phyloP scores from a whole-genome alignment of 75 land plant genomes.

The Selaginella moellendorffii region DNA sequence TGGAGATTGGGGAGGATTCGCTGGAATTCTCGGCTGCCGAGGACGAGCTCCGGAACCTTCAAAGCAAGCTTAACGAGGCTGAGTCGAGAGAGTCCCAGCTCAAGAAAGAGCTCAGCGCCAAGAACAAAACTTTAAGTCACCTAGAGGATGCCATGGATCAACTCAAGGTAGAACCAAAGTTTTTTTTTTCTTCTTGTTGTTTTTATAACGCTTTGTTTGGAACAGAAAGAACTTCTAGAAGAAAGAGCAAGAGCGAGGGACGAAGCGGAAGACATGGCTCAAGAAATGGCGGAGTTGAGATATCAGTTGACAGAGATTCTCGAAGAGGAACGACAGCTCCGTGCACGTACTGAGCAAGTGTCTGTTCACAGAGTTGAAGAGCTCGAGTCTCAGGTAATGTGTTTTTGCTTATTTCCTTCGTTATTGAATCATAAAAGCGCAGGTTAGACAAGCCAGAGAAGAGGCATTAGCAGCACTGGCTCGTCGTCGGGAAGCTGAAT shows the following conservation, averaged over 20 bases:
- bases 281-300: slow-evolving; percentile 92
- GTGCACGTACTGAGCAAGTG: slow-evolving; percentile 66
- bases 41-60: neutral
- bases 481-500: slow-evolving; percentile 14
- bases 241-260: slow-evolving; percentile 75
- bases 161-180: neutral
- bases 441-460: slow-evolving; percentile 24
- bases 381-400: slow-evolving; percentile 52
- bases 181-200: neutral
- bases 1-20: slow-evolving; percentile 2
- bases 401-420: no score
- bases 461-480: slow-evolving; percentile 10
- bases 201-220: neutral
- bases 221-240: slow-evolving; percentile 50
- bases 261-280: slow-evolving; percentile 84
- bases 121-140: neutral
- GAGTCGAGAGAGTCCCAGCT: neutral
- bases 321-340: slow-evolving; percentile 68
- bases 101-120: neutral
- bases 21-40: neutral
- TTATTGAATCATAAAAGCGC: neutral
- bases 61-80: neutral
- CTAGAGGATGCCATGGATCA: neutral
- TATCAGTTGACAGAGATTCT: slow-evolving; percentile 61
- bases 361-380: slow-evolving; percentile 62